Evolutionary conservation across 2,329 filamentous ascomycete genomes (phyloP).

Genomic region (Xylaria sp.): DNA sequence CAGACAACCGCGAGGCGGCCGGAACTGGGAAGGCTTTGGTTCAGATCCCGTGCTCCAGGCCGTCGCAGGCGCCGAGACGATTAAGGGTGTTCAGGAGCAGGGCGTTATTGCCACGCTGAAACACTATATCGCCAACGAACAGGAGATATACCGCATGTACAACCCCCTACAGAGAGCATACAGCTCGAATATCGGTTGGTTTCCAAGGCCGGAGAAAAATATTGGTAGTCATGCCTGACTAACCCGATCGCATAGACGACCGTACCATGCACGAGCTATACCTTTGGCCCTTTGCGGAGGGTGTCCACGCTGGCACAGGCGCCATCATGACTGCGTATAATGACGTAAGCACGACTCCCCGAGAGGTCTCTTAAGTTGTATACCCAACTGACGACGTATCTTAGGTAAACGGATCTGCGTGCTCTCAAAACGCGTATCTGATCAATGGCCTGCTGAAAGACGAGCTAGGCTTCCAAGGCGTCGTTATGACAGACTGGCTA

Average conservation of each 20-base stretch:
- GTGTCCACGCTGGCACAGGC: constrained; percentile 76
- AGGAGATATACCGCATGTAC: constrained; percentile 60
- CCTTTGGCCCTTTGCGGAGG: constrained; percentile 80
- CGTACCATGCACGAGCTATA: constrained; percentile 70
- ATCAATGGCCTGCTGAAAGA: constrained; percentile 75
- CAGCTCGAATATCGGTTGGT: constrained; percentile 70
- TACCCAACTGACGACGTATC: constrained; percentile 5
- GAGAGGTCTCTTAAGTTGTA: neutral
- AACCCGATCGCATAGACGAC: constrained; percentile 34
- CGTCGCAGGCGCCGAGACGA: constrained; percentile 55
- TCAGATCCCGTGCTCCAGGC: constrained; percentile 70
- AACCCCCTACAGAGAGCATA: constrained; percentile 57
- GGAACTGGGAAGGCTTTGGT: constrained; percentile 79
- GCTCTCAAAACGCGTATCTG: constrained; percentile 70
- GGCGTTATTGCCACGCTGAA: constrained; percentile 63
- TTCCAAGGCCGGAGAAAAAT: neutral
- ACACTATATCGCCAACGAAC: constrained; percentile 62
- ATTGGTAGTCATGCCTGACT: constrained; percentile 9
- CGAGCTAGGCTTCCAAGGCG: constrained; percentile 74
- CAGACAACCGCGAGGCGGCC: constrained; percentile 72
- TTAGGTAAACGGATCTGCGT: constrained; percentile 68
- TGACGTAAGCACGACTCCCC: constrained; percentile 46
- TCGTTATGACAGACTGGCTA: constrained; percentile 76
- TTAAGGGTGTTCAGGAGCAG: constrained; percentile 61
- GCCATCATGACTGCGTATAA: constrained; percentile 86